Percentiles rank a stretch among this genome's conserved stretches.
phyloP scores from a whole-genome alignment of 2,329 filamentous ascomycete species.

The Orbilia quercus region DNA sequence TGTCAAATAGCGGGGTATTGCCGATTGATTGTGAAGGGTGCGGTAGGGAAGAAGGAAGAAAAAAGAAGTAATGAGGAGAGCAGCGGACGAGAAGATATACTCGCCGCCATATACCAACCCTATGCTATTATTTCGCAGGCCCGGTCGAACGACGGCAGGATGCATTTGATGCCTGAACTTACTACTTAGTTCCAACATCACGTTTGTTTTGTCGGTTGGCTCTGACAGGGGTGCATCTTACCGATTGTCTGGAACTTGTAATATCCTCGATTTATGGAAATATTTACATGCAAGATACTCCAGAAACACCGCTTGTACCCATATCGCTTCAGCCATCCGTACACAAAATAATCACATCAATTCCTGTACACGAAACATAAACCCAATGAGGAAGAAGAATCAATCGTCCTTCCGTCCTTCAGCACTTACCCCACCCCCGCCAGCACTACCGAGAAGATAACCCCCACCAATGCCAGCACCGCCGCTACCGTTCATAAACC shows the following conservation, averaged over 20 bases:
- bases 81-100: neutral
- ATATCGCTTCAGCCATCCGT: neutral
- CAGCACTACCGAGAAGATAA: slow-evolving; percentile 8
- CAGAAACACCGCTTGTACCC: neutral
- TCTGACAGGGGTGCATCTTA: no score
- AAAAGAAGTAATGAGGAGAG: neutral
- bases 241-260: no score
- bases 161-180: slow-evolving; percentile 50
- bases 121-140: no score
- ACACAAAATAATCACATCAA: neutral
- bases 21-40: neutral
- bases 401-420: slow-evolving; percentile 44
- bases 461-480: slow-evolving; percentile 6
- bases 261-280: no score
- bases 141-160: slow-evolving; percentile 7
- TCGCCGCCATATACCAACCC: no score
- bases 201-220: no score
- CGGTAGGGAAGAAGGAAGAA: neutral
- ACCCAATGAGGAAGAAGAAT: neutral
- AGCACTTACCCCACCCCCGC: neutral
- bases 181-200: slow-evolving; percentile 24
- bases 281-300: neutral
- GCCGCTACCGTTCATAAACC: slow-evolving; percentile 4
- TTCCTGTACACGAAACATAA: no score
- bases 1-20: neutral